A percentile compares a stretch with the other conserved stretches of the same genome.
Conservation (phyloP, 768 basidiomycete species). For the Hortiboletus campestris region DNA sequence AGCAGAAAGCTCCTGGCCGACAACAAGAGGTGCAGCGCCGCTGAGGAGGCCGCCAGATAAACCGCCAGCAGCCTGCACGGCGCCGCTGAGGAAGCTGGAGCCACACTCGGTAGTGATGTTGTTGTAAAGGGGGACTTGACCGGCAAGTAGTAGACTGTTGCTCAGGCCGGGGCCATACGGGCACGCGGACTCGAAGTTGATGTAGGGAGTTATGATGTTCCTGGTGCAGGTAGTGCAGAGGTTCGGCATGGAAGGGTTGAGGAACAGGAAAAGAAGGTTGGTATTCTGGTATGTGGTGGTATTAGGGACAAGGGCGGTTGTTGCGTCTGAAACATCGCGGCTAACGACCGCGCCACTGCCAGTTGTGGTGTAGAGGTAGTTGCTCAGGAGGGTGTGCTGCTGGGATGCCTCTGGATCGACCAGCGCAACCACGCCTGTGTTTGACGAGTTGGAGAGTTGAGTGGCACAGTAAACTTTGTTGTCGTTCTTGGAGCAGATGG, state of each 20-base stretch:
- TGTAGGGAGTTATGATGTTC: conserved; percentile 71
- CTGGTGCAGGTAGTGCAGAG: conserved; percentile 87
- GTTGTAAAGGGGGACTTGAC: conserved; percentile 65
- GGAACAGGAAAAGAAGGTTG: conserved; percentile 83
- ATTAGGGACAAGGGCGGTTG: conserved; percentile 47
- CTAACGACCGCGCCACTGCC: conserved; percentile 19
- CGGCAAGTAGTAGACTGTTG: conserved; percentile 60
- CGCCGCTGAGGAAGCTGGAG: conserved; percentile 61
- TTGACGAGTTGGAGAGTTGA: conserved; percentile 37
- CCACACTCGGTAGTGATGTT: conserved; percentile 67
- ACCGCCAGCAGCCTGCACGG: conserved; percentile 67
- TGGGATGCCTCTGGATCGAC: conserved; percentile 9
- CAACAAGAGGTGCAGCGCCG: conserved; percentile 26
- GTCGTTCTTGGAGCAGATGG: conserved; percentile 78
- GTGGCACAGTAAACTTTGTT: conserved; percentile 67
- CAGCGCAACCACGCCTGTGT: conserved; percentile 15
- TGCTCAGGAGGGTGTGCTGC: conserved; percentile 12
- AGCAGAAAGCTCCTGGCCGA: conserved; percentile 26
- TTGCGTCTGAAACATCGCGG: conserved; percentile 28
- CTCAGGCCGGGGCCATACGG: conserved; percentile 77
- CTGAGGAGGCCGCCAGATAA: conserved; percentile 40
- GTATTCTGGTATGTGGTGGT: conserved; percentile 48
- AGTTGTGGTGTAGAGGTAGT: conserved; percentile 27
- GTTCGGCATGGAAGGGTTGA: conserved; percentile 47
- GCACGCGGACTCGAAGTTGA: conserved; percentile 64